phyloP scores from a whole-genome alignment of 306 rosid species.

The Mimosa pudica region DNA sequence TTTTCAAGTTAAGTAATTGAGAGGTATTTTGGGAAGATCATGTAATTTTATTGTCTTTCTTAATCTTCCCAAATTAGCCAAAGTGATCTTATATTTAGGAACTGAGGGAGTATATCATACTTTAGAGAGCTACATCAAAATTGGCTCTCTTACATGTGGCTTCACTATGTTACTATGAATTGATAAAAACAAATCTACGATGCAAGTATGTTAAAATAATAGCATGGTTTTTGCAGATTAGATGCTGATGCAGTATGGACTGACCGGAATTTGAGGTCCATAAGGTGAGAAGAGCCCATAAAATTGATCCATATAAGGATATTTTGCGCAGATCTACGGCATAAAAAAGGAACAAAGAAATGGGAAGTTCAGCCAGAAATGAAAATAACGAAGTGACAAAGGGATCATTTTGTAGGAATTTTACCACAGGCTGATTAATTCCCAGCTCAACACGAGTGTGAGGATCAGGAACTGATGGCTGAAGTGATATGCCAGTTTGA shows the following conservation, averaged over 20 bases:
- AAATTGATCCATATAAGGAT: conserved; percentile 75
- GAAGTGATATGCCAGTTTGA: conserved; percentile 59
- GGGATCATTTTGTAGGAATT: conserved; percentile 15
- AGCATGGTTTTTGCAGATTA: conserved; percentile 13
- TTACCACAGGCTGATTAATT: conserved; percentile 81
- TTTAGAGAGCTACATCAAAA: not conserved
- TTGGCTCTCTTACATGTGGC: not conserved
- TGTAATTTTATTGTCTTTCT: too few relatives aligned
- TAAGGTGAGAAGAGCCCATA: conserved; percentile 78
- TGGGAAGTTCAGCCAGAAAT: conserved; percentile 31
- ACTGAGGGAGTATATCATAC: not conserved
- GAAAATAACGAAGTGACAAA: conserved; percentile 18
- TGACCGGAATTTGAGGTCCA: conserved; percentile 79
- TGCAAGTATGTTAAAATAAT: conserved; percentile 12
- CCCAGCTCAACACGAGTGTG: conserved; percentile 71
- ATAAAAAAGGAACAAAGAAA: conserved; percentile 27
- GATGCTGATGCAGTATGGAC: conserved; percentile 43
- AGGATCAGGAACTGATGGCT: conserved; percentile 53
- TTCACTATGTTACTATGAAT: not conserved
- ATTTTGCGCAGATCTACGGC: conserved; percentile 67
- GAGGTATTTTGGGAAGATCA: too few relatives aligned
- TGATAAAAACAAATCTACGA: not conserved
- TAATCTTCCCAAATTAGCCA: too few relatives aligned
- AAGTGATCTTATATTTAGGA: too few relatives aligned
- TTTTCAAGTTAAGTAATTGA: too few relatives aligned